A percentile compares a stretch with the other conserved stretches of the same genome.
Conservation (phyloP, 306 rosid species). For the Quercus bicolor region DNA sequence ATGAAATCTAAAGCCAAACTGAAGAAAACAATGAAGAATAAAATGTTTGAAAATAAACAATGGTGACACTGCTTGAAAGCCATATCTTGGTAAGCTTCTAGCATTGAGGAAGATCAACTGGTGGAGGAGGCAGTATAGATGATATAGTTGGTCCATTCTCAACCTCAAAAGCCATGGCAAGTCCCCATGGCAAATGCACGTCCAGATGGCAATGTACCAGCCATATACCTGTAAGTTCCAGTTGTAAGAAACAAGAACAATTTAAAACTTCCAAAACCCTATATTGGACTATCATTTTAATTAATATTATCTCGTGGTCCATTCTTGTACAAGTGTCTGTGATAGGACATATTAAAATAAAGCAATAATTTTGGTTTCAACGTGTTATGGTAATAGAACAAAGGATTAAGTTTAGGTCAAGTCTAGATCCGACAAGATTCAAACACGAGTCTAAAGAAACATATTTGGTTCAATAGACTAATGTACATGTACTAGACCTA, state of each 20-base stretch:
- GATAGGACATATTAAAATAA: too few species aligned
- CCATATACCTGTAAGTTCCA: slow-evolving; percentile 51
- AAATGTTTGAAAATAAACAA: too few species aligned
- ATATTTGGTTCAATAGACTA: too few species aligned
- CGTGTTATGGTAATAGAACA: too few species aligned
- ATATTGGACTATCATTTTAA: too few species aligned
- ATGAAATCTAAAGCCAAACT: neutral
- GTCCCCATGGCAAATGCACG: slow-evolving; percentile 67
- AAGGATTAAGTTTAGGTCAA: too few species aligned
- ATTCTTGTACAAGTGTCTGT: too few species aligned
- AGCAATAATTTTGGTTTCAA: too few species aligned
- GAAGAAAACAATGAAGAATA: neutral
- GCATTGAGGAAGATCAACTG: slow-evolving; percentile 59
- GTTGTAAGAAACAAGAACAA: neutral
- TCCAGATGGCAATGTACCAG: slow-evolving; percentile 72
- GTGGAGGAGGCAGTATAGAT: slow-evolving; percentile 53
- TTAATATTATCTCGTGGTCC: too few species aligned
- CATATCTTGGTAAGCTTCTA: slow-evolving; percentile 1
- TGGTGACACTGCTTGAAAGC: neutral
- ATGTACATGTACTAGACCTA: too few species aligned
- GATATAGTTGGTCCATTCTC: slow-evolving; percentile 36
- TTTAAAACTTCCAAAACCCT: neutral
- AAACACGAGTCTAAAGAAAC: too few species aligned
- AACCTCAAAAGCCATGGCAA: slow-evolving; percentile 50
- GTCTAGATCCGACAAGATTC: too few species aligned